These are phyloP conservation scores for Onygenales sp. DNA, from an alignment of 2,329 filamentous ascomycete species.

Conservation along the genomic window DNA sequence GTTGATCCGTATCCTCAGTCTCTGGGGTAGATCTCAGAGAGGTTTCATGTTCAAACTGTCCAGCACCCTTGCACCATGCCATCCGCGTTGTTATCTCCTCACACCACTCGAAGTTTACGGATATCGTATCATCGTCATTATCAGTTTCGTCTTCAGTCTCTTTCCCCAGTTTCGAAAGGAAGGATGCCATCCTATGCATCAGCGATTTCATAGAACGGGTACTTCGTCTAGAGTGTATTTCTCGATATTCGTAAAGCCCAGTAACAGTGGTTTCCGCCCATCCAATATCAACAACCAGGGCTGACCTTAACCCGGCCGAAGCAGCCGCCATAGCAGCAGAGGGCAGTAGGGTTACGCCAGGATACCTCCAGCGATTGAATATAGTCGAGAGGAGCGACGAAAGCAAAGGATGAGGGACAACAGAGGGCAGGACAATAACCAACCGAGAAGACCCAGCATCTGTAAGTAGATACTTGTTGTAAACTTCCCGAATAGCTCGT, in stretches of 20 bases:
- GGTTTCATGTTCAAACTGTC: neutral
- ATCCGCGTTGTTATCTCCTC: constrained; percentile 69
- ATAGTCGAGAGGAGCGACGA: constrained; percentile 66
- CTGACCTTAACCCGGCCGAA: constrained; percentile 76
- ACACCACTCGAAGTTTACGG: constrained; percentile 64
- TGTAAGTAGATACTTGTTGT: constrained; percentile 60
- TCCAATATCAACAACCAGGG: constrained; percentile 78
- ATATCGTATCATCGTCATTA: constrained; percentile 25
- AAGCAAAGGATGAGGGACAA: constrained; percentile 67
- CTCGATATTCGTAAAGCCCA: constrained; percentile 81
- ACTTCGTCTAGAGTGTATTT: constrained; percentile 61
- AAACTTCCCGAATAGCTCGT: constrained; percentile 67
- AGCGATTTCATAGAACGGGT: constrained; percentile 66
- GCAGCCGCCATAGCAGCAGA: constrained; percentile 63
- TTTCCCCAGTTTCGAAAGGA: constrained; percentile 21
- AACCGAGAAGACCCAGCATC: constrained; percentile 61
- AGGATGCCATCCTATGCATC: constrained; percentile 54
- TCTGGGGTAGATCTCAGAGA: neutral
- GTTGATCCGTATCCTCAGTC: constrained; percentile 4
- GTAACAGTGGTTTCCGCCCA: constrained; percentile 87
- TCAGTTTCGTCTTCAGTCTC: constrained; percentile 6
- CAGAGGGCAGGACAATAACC: constrained; percentile 65
- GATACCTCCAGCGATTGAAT: constrained; percentile 71
- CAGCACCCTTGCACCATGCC: constrained; percentile 57
- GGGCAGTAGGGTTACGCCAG: constrained; percentile 71